phyloP scores from a whole-genome alignment of 2,329 filamentous ascomycete species.

The Cladosporium sp. region DNA sequence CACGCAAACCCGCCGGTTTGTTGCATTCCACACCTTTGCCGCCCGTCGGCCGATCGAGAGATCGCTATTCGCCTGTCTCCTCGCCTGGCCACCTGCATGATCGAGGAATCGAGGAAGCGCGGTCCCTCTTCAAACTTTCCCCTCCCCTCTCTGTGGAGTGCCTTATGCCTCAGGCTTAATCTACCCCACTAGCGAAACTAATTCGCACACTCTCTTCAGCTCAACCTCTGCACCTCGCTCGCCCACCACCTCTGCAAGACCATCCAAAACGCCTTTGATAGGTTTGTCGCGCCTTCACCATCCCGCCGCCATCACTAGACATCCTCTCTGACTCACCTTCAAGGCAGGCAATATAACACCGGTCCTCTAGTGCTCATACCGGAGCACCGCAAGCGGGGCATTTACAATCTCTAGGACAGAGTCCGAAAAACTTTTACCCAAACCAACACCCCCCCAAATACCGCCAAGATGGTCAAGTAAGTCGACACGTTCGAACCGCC shows the following conservation, averaged over 20 bases:
- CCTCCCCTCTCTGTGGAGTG: no score
- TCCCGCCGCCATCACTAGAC: conserved; percentile 16
- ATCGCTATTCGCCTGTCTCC: no score
- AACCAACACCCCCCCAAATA: conserved; percentile 43
- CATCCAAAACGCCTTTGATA: conserved; percentile 20
- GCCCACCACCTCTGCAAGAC: conserved; percentile 19
- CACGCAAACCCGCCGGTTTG: neutral
- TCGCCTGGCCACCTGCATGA: no score
- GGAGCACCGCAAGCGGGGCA: conserved; percentile 25
- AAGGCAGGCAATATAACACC: conserved; percentile 24
- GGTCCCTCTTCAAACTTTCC: no score
- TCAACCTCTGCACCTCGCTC: conserved; percentile 14
- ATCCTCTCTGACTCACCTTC: conserved; percentile 38
- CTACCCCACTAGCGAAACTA: conserved; percentile 4
- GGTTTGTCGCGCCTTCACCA: conserved; percentile 15
- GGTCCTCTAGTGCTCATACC: conserved; percentile 19
- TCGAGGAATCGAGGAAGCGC: neutral
- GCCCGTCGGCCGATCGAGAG: no score
- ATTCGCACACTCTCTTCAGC: neutral
- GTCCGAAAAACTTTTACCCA: conserved; percentile 21
- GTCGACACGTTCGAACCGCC: conserved; percentile 40
- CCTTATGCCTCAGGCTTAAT: no score
- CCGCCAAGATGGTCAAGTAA: conserved; percentile 99
- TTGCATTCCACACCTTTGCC: no score
- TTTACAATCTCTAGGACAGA: conserved; percentile 16